Conservation (phyloP, 1,284 basidiomycete species). For the Vanrija pseudolonga region DNA sequence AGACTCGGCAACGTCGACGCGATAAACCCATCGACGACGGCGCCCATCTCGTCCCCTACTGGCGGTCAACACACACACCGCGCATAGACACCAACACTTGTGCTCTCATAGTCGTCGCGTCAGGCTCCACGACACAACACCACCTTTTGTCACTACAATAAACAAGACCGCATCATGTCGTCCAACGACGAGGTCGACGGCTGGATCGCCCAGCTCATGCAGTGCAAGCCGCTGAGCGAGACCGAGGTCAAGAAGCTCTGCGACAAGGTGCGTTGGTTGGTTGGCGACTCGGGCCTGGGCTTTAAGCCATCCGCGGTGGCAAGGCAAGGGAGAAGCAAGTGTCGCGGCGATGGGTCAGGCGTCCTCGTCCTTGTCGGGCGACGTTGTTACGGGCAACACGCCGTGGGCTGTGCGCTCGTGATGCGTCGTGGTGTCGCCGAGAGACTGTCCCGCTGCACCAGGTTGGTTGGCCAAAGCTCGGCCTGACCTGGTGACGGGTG, state of each 20-base stretch:
- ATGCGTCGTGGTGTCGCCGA: neutral
- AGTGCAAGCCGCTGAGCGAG: constrained; percentile 97
- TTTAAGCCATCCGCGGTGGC: too few relatives aligned
- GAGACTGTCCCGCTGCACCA: neutral
- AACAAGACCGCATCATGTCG: constrained; percentile 23
- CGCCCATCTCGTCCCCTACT: too few relatives aligned
- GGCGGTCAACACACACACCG: too few relatives aligned
- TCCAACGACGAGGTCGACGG: constrained; percentile 57
- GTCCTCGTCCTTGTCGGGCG: too few relatives aligned
- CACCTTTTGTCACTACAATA: too few relatives aligned
- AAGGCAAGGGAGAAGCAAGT: too few relatives aligned
- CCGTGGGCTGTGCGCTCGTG: too few relatives aligned
- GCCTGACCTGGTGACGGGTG: too few relatives aligned
- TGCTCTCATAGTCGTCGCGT: neutral
- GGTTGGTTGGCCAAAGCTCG: too few relatives aligned
- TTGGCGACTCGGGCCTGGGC: too few relatives aligned
- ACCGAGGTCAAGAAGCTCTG: constrained; percentile 95
- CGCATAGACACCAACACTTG: neutral
- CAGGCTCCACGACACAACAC: neutral
- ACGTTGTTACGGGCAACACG: too few relatives aligned
- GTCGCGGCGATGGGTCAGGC: too few relatives aligned
- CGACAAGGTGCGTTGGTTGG: constrained; percentile 82
- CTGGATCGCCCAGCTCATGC: constrained; percentile 95
- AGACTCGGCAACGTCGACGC: neutral
- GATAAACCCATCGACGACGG: neutral